Percentiles rank a stretch among this genome's conserved stretches.
Conservation (phyloP, 2,329 filamentous ascomycete genomes). For the Coniella lustricola region DNA sequence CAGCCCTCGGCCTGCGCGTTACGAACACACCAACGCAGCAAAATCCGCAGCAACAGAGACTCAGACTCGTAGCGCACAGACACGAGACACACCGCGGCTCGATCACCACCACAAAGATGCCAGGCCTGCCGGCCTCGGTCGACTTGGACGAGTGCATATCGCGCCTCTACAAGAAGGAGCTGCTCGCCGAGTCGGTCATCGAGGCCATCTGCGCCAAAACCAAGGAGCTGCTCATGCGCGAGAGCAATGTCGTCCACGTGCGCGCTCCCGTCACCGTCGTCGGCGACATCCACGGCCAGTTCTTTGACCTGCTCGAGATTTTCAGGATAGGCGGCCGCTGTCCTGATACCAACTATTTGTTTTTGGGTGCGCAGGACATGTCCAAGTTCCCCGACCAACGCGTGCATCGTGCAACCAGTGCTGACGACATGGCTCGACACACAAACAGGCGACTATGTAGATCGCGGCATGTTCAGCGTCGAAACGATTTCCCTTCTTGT, state of each 20-base stretch:
- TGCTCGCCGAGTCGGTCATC: constrained; percentile 91
- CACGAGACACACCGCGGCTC: not conserved
- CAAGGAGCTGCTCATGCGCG: constrained; percentile 97
- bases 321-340: constrained; percentile 97
- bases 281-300: constrained; percentile 97
- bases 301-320: constrained; percentile 98
- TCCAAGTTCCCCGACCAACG: too few species aligned
- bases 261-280: constrained; percentile 93
- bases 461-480: constrained; percentile 96
- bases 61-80: not conserved
- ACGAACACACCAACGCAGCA: too few species aligned
- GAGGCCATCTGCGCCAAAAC: constrained; percentile 99
- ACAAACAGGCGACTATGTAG: constrained; percentile 81
- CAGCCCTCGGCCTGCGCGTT: too few species aligned
- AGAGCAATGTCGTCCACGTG: constrained; percentile 99
- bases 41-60: not conserved
- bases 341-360: constrained; percentile 96
- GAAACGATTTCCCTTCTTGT: constrained; percentile 97
- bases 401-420: too few species aligned
- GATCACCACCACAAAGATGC: constrained; percentile 24
- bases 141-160: constrained; percentile 98
- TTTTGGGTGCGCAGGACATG: constrained; percentile 74
- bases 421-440: too few species aligned
- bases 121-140: constrained; percentile 65
- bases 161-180: constrained; percentile 92